These are phyloP conservation scores for Populus pruinosa DNA, from an alignment of 345 rosid genomes.

Conservation along the genomic window DNA sequence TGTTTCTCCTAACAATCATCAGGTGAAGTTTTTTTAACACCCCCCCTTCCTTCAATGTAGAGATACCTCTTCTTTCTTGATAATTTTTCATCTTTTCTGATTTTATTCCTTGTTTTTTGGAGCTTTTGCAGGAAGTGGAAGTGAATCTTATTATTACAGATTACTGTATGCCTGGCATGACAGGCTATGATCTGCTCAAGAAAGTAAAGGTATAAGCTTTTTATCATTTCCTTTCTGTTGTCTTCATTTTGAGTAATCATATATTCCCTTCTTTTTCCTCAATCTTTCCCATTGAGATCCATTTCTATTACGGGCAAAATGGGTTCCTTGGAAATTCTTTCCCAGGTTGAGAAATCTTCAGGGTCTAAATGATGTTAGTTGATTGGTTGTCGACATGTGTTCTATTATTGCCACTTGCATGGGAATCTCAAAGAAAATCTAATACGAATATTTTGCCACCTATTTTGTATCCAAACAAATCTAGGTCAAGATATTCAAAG, in stretches of 20 bases:
- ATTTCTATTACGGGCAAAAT: constrained; percentile 21
- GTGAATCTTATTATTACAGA: constrained; percentile 70
- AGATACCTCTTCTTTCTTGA: background rate
- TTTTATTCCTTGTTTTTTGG: background rate
- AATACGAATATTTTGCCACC: constrained; percentile 31
- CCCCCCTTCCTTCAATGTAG: background rate
- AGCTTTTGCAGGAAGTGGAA: constrained; percentile 40
- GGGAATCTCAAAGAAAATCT: constrained; percentile 26
- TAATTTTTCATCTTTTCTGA: background rate
- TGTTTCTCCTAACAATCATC: constrained; percentile 35
- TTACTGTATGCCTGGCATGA: constrained; percentile 87
- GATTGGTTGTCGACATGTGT: constrained; percentile 4
- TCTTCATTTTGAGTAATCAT: constrained; percentile 11
- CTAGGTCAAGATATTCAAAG: constrained; percentile 19
- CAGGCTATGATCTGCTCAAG: constrained; percentile 79
- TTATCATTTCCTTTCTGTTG: background rate
- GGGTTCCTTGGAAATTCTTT: background rate
- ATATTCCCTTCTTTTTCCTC: constrained; percentile 18
- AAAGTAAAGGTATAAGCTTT: constrained; percentile 51
- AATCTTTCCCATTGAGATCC: background rate
- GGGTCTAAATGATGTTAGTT: background rate
- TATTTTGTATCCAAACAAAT: constrained; percentile 9
- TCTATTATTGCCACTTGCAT: constrained; percentile 15
- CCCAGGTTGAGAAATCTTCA: background rate
- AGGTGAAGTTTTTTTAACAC: constrained; percentile 15